Conservation (phyloP, 495 filamentous ascomycete species). For the Sordaria brevicollis region DNA sequence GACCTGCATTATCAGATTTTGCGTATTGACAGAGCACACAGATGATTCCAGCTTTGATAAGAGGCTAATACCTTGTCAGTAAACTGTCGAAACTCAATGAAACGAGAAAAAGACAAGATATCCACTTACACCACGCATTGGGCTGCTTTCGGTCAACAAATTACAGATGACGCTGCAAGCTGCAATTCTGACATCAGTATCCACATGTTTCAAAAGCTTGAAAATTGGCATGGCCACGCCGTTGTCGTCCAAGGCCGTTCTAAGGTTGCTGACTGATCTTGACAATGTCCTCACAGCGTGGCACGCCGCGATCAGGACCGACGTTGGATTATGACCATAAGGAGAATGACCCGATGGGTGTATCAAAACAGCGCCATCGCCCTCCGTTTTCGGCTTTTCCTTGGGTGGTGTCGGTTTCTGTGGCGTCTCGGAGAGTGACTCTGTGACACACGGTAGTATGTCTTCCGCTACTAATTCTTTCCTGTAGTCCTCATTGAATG, state of each 20-base stretch:
- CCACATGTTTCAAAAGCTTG: slow-evolving; percentile 59
- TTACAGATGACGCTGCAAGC: slow-evolving; percentile 78
- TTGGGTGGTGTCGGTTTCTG: slow-evolving; percentile 21
- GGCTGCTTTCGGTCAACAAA: slow-evolving; percentile 73
- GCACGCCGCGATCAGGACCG: slow-evolving; percentile 79
- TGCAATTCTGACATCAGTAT: slow-evolving; percentile 74
- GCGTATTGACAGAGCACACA: slow-evolving; percentile 76
- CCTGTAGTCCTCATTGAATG: slow-evolving; percentile 74
- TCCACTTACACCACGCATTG: slow-evolving; percentile 69
- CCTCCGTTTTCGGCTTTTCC: slow-evolving; percentile 11
- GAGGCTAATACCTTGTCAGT: slow-evolving; percentile 40
- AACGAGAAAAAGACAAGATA: neutral
- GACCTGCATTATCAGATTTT: slow-evolving; percentile 57
- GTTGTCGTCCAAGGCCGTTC: slow-evolving; percentile 80
- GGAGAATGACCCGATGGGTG: slow-evolving; percentile 1
- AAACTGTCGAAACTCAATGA: slow-evolving; percentile 2
- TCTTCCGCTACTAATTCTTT: slow-evolving; percentile 76
- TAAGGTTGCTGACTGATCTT: slow-evolving; percentile 69
- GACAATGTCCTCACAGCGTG: slow-evolving; percentile 65
- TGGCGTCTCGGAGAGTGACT: slow-evolving; percentile 60
- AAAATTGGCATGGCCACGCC: slow-evolving; percentile 74
- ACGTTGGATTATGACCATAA: slow-evolving; percentile 37
- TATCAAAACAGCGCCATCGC: slow-evolving; percentile 1
- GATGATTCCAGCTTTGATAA: slow-evolving; percentile 66
- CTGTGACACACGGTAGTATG: slow-evolving; percentile 68